These are phyloP conservation scores for Neurospora sp. DNA, from an alignment of 495 filamentous ascomycete species.

Conservation along the genomic window DNA sequence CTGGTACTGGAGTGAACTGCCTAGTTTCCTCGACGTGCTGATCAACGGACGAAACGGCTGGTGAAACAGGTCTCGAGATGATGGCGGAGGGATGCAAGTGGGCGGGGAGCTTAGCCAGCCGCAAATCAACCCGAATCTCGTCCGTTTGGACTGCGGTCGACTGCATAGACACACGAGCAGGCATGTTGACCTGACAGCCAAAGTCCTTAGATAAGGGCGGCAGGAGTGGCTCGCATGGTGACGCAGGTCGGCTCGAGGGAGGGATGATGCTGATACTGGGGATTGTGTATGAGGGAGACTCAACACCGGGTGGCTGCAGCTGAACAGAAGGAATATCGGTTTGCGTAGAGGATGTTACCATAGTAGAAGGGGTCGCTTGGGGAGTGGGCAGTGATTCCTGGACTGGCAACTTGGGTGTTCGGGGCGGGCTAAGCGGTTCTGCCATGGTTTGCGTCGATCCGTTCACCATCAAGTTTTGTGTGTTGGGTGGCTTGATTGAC, in stretches of 20 bases:
- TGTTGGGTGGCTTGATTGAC: conserved; percentile 24
- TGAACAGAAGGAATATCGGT: conserved; percentile 43
- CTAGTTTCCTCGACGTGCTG: conserved; percentile 23
- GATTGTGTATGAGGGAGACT: conserved; percentile 33
- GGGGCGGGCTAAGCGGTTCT: conserved; percentile 56
- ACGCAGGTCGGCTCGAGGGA: conserved; percentile 42
- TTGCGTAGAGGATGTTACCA: conserved; percentile 55
- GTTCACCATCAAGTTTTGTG: conserved; percentile 51
- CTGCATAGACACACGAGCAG: conserved; percentile 36
- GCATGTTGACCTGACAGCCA: conserved; percentile 43
- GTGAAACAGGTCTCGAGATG: conserved; percentile 45
- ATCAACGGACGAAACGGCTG: conserved; percentile 20
- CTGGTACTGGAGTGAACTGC: conserved; percentile 40
- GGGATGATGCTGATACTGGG: conserved; percentile 54
- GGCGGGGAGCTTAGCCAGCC: conserved; percentile 61
- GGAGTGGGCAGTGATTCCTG: conserved; percentile 14
- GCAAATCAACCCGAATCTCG: conserved; percentile 67
- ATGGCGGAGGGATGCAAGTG: conserved; percentile 69
- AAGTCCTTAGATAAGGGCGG: conserved; percentile 46
- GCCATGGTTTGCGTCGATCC: conserved; percentile 61
- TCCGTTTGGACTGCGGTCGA: conserved; percentile 82
- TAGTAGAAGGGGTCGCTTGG: conserved; percentile 14
- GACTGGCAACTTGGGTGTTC: conserved; percentile 49
- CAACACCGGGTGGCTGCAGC: conserved; percentile 21
- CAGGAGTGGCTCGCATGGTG: conserved; percentile 41